Percentiles rank a stretch among this genome's conserved stretches.
phyloP scores from a whole-genome alignment of 1,139 yeast species.

The Sugiyamaella neomexicana region DNA sequence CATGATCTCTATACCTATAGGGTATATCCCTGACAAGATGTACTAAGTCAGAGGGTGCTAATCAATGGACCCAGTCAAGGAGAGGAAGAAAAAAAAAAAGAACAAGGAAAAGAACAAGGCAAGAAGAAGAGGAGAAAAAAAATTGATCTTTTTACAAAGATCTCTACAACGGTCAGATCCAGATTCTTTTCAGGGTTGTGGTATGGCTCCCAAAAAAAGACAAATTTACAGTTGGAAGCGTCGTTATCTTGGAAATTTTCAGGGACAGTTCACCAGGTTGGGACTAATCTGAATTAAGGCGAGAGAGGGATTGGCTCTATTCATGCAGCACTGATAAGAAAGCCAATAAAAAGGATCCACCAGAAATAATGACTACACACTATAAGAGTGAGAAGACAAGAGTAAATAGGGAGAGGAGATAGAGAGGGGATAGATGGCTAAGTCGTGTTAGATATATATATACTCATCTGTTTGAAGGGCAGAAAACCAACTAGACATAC shows the following conservation, averaged over 20 bases:
- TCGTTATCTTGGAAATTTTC: slow-evolving; percentile 4
- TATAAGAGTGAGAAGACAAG: background rate
- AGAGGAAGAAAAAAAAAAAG: background rate
- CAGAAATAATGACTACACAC: no score
- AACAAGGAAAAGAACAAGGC: background rate
- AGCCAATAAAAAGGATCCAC: background rate
- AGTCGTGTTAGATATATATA: background rate
- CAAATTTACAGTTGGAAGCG: background rate
- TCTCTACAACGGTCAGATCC: slow-evolving; percentile 6
- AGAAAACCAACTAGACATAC: no score
- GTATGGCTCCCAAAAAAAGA: background rate
- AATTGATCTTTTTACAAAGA: background rate
- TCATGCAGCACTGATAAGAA: slow-evolving; percentile 1
- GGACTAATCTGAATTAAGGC: background rate
- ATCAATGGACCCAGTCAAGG: background rate
- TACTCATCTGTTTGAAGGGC: background rate
- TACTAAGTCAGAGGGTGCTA: background rate
- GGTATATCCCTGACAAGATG: background rate
- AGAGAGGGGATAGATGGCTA: no score
- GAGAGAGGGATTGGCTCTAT: background rate
- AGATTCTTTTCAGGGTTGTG: slow-evolving; percentile 12
- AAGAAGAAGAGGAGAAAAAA: background rate
- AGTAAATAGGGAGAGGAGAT: no score
- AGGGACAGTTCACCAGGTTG: background rate
- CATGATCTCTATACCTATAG: background rate